Evolutionary conservation across 257 asterid species (phyloP), one percentile per base, ranked within the genome.

Genomic region (Pogostemon cablin): DNA sequence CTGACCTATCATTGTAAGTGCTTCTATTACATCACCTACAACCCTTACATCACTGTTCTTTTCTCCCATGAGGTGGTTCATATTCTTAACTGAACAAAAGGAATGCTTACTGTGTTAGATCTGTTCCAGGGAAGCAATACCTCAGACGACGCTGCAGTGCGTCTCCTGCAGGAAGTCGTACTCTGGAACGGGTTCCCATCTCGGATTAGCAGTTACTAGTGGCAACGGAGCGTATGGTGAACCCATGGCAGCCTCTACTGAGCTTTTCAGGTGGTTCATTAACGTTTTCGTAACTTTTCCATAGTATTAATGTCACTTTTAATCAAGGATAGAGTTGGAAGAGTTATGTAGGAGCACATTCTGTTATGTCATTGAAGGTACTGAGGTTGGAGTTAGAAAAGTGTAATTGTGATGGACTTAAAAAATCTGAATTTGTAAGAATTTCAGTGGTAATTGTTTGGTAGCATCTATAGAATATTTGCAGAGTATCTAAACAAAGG

Each of bases 211-310:
- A 9, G 68, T 92, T 63, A 72, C 85, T 20, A 80, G 87, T 46
- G 87, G 87, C 46, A 81, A 84, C 65, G 83, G 79, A 73, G 88
- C 81, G 64, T 89, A 87, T 74, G 96, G 92, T 38, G 95, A 86
- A 74, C 60, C 88, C 64, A 73, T 17, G 84, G 85, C 96, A 5
- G 90, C 82, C 62, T 85, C 95, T 65, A 90, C 96, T 63, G 91
- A 92, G 83, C 7, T 92, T 73, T 92, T 92, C 82, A 87, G 98
- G 96, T 86, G n/a, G 50, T 2, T 46, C n/a, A 46, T 46, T 46
- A 6, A 8, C 9, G 17, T 9, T 44, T 6, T 34, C 10, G 8
- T 2, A 17, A 49, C 17, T 38, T 55, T 54, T 32, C 8, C 11
- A 34, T 48, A 11, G 32, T 17, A 52, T 58, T 78, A 9, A 34